Conservation (phyloP, 2,329 filamentous ascomycete species). For the Nemania serpens region DNA sequence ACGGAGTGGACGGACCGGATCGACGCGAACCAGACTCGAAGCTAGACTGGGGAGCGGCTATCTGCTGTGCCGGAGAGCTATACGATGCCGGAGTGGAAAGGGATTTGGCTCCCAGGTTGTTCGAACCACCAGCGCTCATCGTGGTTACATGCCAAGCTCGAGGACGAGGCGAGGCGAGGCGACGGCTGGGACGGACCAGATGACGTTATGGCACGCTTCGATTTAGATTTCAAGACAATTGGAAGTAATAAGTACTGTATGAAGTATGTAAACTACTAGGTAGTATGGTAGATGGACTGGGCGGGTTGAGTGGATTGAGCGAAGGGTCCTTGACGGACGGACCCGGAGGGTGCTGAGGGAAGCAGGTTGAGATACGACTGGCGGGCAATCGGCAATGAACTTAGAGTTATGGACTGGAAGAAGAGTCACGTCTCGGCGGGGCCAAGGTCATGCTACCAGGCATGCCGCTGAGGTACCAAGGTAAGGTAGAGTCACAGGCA, state of each 20-base stretch:
- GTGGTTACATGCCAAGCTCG: slow-evolving; percentile 29
- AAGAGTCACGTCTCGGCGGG: slow-evolving; percentile 39
- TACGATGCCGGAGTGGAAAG: slow-evolving; percentile 51
- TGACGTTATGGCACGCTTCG: neutral
- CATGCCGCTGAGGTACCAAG: neutral
- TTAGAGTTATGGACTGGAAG: too few species aligned
- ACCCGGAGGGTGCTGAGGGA: slow-evolving; percentile 37
- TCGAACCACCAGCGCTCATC: slow-evolving; percentile 43
- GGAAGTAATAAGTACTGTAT: too few species aligned
- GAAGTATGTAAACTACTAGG: too few species aligned
- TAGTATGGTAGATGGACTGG: too few species aligned
- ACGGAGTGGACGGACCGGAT: slow-evolving; percentile 45
- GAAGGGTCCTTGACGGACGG: slow-evolving; percentile 30
- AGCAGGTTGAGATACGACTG: neutral
- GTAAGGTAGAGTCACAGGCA: too few species aligned
- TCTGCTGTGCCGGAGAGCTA: slow-evolving; percentile 47
- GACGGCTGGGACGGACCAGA: neutral
- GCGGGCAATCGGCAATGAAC: too few species aligned
- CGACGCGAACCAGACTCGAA: slow-evolving; percentile 57
- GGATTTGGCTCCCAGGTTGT: slow-evolving; percentile 55
- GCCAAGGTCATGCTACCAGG: too few species aligned
- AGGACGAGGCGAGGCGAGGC: neutral
- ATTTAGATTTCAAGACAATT: too few species aligned
- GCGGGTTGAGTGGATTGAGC: neutral
- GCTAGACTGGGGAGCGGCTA: slow-evolving; percentile 48